phyloP scores from a whole-genome alignment of 805 yeast species.

The Candida corydali region DNA sequence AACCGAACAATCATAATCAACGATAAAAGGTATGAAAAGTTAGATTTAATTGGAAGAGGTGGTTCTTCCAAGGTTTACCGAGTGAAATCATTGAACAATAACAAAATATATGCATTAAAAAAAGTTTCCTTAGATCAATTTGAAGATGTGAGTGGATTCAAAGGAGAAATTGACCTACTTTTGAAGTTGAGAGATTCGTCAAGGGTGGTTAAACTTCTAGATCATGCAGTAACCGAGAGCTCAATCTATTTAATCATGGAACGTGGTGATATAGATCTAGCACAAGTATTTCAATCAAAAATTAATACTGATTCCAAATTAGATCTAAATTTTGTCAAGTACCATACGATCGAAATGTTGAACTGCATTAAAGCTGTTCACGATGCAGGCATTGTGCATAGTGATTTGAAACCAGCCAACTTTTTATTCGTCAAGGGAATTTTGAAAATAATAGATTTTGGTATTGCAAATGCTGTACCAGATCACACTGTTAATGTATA shows the following conservation, averaged over 20 bases:
- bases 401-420: constrained; percentile 70
- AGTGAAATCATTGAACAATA: constrained; percentile 51
- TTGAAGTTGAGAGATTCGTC: constrained; percentile 52
- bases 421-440: constrained; percentile 79
- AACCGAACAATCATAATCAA: constrained; percentile 41
- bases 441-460: constrained; percentile 89
- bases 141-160: constrained; percentile 75
- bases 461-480: constrained; percentile 90
- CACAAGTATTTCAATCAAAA: constrained; percentile 68
- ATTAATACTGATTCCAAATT: constrained; percentile 38
- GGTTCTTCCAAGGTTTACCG: constrained; percentile 90
- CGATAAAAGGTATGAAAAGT: constrained; percentile 61
- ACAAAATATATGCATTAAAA: constrained; percentile 71
- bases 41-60: constrained; percentile 83
- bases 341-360: constrained; percentile 71
- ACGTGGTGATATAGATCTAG: constrained; percentile 88
- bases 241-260: constrained; percentile 81
- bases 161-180: constrained; percentile 83
- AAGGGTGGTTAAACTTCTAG: constrained; percentile 76
- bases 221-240: constrained; percentile 63
- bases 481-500: constrained; percentile 89
- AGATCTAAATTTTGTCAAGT: constrained; percentile 74
- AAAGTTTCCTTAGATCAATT: constrained; percentile 76
- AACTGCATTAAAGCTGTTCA: constrained; percentile 88
- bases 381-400: constrained; percentile 76